These are phyloP conservation scores for Salix purpurea DNA, from an alignment of 345 rosid species.

Conservation along the genomic window DNA sequence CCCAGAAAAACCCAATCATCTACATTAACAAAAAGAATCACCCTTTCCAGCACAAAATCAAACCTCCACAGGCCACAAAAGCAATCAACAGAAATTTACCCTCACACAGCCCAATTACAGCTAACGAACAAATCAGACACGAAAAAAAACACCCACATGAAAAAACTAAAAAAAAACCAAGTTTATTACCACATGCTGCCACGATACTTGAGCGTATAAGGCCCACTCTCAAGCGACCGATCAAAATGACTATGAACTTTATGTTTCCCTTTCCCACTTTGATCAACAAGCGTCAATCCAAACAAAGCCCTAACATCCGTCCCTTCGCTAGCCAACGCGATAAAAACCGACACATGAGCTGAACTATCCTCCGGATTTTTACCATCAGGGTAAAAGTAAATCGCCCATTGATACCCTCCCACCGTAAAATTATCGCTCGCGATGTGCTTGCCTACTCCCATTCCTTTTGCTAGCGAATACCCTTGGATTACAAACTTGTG, in stretches of 20 bases:
- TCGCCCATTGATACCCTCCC: constrained; percentile 67
- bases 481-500: constrained; percentile 51
- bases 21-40: background rate
- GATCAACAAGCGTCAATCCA: constrained; percentile 60
- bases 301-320: constrained; percentile 64
- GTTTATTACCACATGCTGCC: constrained; percentile 51
- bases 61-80: background rate
- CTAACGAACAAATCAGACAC: background rate
- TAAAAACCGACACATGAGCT: constrained; percentile 55
- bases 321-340: constrained; percentile 67
- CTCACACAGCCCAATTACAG: background rate
- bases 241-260: constrained; percentile 74
- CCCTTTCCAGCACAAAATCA: background rate
- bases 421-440: constrained; percentile 61
- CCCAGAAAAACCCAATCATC: background rate
- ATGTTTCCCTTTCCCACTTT: constrained; percentile 69
- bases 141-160: background rate
- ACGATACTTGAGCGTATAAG: constrained; percentile 60
- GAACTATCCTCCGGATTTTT: constrained; percentile 65
- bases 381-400: constrained; percentile 68
- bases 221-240: constrained; percentile 61
- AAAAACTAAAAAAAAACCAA: background rate
- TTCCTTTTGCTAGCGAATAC: constrained; percentile 61
- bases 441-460: constrained; percentile 66
- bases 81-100: background rate